Evolutionary conservation across 306 rosid genomes (phyloP).

Genomic region (Cucurbita ficifolia): DNA sequence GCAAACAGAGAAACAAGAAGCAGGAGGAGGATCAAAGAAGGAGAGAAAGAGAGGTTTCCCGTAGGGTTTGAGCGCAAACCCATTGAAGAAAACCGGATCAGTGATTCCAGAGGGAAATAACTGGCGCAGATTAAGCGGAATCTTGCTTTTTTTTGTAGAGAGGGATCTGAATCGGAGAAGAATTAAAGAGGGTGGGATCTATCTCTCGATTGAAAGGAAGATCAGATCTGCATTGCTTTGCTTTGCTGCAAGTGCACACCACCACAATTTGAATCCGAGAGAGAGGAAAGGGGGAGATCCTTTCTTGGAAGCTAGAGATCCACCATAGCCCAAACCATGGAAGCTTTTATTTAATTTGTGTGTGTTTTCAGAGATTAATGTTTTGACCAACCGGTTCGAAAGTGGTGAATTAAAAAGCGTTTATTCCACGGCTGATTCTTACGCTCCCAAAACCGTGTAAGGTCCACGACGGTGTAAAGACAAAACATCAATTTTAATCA

Average conservation of each 20-base stretch:
- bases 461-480: too few species aligned
- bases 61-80: slow-evolving; percentile 9
- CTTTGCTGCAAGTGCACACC: not conserved
- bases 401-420: not conserved
- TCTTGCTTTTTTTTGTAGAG: not conserved
- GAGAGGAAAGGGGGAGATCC: not conserved
- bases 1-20: slow-evolving; percentile 4
- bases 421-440: not conserved
- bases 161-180: not conserved
- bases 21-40: not conserved
- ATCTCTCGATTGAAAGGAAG: not conserved
- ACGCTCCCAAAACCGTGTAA: not conserved
- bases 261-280: not conserved
- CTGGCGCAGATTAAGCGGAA: too few species aligned
- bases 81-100: not conserved
- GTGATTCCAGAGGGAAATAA: too few species aligned
- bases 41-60: not conserved
- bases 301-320: slow-evolving; percentile 4
- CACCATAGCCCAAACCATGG: slow-evolving; percentile 2
- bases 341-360: not conserved
- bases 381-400: not conserved
- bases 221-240: not conserved
- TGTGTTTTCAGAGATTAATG: not conserved
- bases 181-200: not conserved
- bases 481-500: too few species aligned